Conservation (phyloP, 164 flowering plant genomes). For the Stephania japonica region DNA sequence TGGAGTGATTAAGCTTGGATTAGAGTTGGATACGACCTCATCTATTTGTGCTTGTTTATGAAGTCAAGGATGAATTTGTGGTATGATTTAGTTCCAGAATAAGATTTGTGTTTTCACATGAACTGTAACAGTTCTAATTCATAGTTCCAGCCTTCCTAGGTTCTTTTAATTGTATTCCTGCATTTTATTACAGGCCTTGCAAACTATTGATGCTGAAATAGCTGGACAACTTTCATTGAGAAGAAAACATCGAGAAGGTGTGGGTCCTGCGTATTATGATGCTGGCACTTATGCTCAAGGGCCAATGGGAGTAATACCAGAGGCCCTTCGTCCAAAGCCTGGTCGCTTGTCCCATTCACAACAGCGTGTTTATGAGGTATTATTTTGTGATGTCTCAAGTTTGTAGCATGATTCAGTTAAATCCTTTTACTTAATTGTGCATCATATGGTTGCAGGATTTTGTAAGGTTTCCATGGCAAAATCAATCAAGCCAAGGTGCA, state of each 20-base stretch:
- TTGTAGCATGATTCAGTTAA: not conserved
- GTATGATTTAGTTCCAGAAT: not conserved
- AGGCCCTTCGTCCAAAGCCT: slow-evolving; percentile 90
- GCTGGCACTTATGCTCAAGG: slow-evolving; percentile 63
- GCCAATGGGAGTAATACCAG: slow-evolving; percentile 66
- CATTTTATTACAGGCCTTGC: slow-evolving; percentile 54
- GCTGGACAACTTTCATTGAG: slow-evolving; percentile 61
- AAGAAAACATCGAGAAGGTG: slow-evolving; percentile 82
- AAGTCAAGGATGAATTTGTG: not conserved
- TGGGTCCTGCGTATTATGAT: slow-evolving; percentile 63
- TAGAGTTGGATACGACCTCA: not conserved
- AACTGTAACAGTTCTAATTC: not conserved
- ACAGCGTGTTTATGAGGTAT: slow-evolving; percentile 96
- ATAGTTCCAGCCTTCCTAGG: not conserved
- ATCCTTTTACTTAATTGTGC: not conserved
- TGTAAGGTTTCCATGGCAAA: slow-evolving; percentile 90
- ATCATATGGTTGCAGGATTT: slow-evolving; percentile 55
- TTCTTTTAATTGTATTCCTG: not conserved
- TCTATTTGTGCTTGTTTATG: not conserved
- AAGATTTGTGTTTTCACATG: not conserved
- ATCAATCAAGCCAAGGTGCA: slow-evolving; percentile 64
- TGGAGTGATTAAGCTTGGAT: not conserved
- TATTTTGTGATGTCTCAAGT: not conserved
- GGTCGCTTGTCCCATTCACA: slow-evolving; percentile 79
- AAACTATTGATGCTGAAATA: slow-evolving; percentile 84